Evolutionary conservation across 2,329 filamentous ascomycete species (phyloP), one percentile per base, ranked within the genome.

Genomic region (Ceratocystis harringtonii): DNA sequence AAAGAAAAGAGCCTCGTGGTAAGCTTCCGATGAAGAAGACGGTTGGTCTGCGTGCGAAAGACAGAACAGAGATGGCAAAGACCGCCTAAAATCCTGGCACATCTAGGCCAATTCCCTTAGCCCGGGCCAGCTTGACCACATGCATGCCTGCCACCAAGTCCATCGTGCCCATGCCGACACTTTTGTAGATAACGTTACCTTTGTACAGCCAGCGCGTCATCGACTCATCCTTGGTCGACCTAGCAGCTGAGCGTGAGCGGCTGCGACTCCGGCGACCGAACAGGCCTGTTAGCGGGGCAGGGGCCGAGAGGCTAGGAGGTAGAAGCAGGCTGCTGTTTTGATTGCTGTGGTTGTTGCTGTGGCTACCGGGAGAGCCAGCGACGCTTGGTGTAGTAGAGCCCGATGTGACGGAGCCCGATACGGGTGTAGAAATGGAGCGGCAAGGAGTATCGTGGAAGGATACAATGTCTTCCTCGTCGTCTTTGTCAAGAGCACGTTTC

Each of bases 171-270:
- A 87, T 72, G 0, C 85, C 85, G 0, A 88, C 85, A 68, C 82
- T 84, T 76, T 87, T 88, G 72, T 87, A 88, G 6, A 88, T 79
- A 22, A 88, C 84, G 67, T 85, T 87, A 0, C 85, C 85, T 2
- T 78, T 77, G 66, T 79, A 76, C 65, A 87, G 72, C 84, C 84
- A 86, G 22, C 76, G 74, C 32, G 76, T 75, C 64, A 85, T 73
- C 10, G 79, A 75, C 63, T 82, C 77, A 62, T 82, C 78, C 67
- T 76, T 76, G 67, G 76, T 75, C 66, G 76, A 74, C 70, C 79
- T 76, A 62, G 58, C 43, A 57, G 15, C 50, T 10, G 63, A 41
- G 44, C 50, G 50, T 15, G 52, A 65, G 32, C 36, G 45, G 32
- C 36, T 69, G 36, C 36, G 36, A 4, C 36, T 64, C 36, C 63